Evolutionary conservation across 108 stramenopile species (phyloP), one percentile per base, ranked within the genome.

Genomic region (Bacterosira constricta): DNA sequence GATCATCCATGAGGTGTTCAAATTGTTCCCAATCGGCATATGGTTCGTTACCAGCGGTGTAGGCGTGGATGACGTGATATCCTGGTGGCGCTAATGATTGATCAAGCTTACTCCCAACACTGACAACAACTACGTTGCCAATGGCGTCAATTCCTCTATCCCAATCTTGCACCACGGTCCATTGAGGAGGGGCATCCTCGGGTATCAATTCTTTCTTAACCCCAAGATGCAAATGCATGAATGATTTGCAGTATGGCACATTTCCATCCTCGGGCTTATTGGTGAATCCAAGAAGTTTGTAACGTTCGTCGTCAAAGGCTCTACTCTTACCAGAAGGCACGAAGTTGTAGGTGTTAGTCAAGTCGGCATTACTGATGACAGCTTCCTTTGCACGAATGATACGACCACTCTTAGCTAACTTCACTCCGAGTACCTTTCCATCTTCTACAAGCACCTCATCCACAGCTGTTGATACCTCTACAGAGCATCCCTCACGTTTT

Each of bases 181-280:
- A 95, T 72, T 97, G 97, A 6, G 92, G 89, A n/a, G 95, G 94
- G 57, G 96, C 91, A 77, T 93, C 94, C 17, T 64, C 66, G 6
- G 92, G 91, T 37, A 97, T 81, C 20, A 94, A 91, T 13, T 84
- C 73, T 7, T 90, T 91, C 50, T 93, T 89, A 55, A 97, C 93
- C 20, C 94, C 97, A 15, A 93, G 90, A 80, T 97, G 97, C 38
- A 97, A 73, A 75, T 97, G 97, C 65, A 96, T 95, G 67, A 97
- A 97, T 36, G 77, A 80, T 69, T 88, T 91, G 57, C 89, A 75
- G 55, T 90, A 76, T 36, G 85, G 86, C 0, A 95, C 75, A 13
- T 88, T 84, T 31, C 84, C 88, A 49, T 69, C 60, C 10, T 79
- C 47, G 6, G 75, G 79, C 51, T 95, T 78, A n/a, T 85, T 85